Conservation (phyloP, 2,329 filamentous ascomycete species). For the Aspergillus clavatus region DNA sequence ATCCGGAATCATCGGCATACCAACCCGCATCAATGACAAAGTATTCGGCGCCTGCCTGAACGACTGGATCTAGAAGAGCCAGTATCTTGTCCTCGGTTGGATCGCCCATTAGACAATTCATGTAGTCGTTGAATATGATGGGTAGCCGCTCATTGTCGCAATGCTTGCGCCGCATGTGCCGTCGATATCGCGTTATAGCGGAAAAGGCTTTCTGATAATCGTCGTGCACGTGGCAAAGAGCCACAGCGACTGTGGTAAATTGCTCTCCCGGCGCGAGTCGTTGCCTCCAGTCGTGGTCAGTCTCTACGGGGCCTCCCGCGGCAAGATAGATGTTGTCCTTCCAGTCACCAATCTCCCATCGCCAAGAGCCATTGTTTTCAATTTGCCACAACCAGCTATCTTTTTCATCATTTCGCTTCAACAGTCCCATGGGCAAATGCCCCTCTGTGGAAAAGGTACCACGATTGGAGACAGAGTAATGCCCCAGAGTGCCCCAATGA, state of each 20-base stretch:
- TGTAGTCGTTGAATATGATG: slow-evolving; percentile 39
- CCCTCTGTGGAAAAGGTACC: slow-evolving; percentile 29
- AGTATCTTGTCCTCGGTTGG: slow-evolving; percentile 32
- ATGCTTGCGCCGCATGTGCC: slow-evolving; percentile 26
- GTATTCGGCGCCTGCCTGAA: slow-evolving; percentile 27
- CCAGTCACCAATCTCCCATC: slow-evolving; percentile 35
- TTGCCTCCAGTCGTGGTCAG: slow-evolving; percentile 28
- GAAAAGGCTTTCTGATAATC: slow-evolving; percentile 22
- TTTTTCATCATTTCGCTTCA: slow-evolving; percentile 15
- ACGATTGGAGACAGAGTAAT: slow-evolving; percentile 21
- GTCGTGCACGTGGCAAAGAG: slow-evolving; percentile 21
- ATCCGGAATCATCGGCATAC: slow-evolving; percentile 34
- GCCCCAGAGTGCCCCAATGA: slow-evolving; percentile 16
- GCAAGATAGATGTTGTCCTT: slow-evolving; percentile 31
- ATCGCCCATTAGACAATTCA: slow-evolving; percentile 40
- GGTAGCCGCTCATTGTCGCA: slow-evolving; percentile 25
- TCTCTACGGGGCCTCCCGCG: slow-evolving; percentile 22
- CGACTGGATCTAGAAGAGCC: slow-evolving; percentile 26
- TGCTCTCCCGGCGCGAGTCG: slow-evolving; percentile 17
- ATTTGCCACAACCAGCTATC: slow-evolving; percentile 36
- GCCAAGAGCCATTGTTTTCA: slow-evolving; percentile 35
- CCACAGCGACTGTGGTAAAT: slow-evolving; percentile 22
- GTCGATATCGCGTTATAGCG: slow-evolving; percentile 27
- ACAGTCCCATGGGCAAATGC: slow-evolving; percentile 29
- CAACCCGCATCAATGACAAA: slow-evolving; percentile 38